These are phyloP conservation scores for Capsicum chinense DNA, from an alignment of 257 asterid genomes.

Conservation along the genomic window DNA sequence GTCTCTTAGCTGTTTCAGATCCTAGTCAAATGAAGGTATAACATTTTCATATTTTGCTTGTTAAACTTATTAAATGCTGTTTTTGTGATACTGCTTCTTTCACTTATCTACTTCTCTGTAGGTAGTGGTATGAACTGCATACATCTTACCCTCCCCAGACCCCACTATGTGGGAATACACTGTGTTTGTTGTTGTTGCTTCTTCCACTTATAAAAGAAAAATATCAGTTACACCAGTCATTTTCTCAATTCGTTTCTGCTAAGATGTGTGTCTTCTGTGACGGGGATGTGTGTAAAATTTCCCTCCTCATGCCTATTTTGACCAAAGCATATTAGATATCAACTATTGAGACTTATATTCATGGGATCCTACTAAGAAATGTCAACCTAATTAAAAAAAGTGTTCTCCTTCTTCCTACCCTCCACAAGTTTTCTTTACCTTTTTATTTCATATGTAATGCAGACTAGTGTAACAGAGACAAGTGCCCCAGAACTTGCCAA, in stretches of 20 bases:
- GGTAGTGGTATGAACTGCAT: no score
- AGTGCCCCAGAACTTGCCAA: conserved; percentile 89
- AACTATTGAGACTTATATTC: not conserved
- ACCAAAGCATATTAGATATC: not conserved
- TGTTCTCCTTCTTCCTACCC: not conserved
- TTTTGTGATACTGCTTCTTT: not conserved
- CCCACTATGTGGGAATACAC: no score
- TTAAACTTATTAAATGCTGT: not conserved
- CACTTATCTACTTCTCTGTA: no score
- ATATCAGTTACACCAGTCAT: not conserved
- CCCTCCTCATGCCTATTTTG: not conserved
- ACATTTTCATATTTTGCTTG: not conserved
- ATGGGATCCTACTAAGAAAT: conserved; percentile 2
- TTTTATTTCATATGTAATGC: conserved; percentile 36
- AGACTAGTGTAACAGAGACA: conserved; percentile 93
- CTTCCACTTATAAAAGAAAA: not conserved
- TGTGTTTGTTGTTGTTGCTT: not conserved
- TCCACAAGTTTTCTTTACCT: not conserved
- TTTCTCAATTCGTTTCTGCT: not conserved
- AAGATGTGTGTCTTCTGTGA: not conserved
- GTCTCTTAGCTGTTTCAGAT: conserved; percentile 87
- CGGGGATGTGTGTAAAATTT: not conserved
- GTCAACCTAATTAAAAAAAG: not conserved
- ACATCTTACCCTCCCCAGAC: no score
- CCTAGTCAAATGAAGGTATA: conserved; percentile 93